Conservation (phyloP, 208 protist species). For the Balamuthia mandrillaris region DNA sequence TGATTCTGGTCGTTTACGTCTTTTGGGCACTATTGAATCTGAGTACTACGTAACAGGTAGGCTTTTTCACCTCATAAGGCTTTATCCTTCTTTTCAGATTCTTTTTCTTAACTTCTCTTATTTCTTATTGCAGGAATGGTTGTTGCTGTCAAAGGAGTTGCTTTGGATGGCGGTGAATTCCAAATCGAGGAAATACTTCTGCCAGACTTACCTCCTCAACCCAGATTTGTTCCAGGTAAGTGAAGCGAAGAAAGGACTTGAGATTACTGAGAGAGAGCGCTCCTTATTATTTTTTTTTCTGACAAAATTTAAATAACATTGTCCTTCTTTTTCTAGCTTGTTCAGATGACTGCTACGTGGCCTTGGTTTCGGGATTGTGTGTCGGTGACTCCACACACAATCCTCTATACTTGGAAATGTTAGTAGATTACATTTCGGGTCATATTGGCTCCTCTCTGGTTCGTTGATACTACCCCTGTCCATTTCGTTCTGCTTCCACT, state of each 20-base stretch:
- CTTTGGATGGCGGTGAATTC: slow-evolving; percentile 37
- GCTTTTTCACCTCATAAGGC: not conserved
- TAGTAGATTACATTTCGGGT: slow-evolving; percentile 45
- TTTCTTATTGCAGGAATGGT: slow-evolving; percentile 38
- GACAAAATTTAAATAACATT: not conserved
- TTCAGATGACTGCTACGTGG: slow-evolving; percentile 45
- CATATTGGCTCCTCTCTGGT: slow-evolving; percentile 6
- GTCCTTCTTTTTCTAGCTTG: too few relatives aligned
- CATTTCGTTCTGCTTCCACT: not conserved
- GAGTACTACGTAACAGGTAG: not conserved
- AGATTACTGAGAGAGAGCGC: too few relatives aligned
- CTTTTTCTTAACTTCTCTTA: too few relatives aligned
- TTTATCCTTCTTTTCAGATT: not conserved
- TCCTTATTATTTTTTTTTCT: not conserved
- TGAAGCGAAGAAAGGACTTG: too few relatives aligned
- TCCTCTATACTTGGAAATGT: slow-evolving; percentile 21
- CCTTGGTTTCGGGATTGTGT: slow-evolving; percentile 26
- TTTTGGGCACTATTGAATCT: slow-evolving; percentile 26
- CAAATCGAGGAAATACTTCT: slow-evolving; percentile 47
- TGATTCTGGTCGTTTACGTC: slow-evolving; percentile 51
- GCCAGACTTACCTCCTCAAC: slow-evolving; percentile 23
- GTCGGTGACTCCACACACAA: slow-evolving; percentile 33
- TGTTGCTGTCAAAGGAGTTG: slow-evolving; percentile 37
- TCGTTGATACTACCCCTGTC: not conserved
- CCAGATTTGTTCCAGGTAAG: not conserved